phyloP scores from a whole-genome alignment of 257 asterid genomes.

The Sherardia arvensis region DNA sequence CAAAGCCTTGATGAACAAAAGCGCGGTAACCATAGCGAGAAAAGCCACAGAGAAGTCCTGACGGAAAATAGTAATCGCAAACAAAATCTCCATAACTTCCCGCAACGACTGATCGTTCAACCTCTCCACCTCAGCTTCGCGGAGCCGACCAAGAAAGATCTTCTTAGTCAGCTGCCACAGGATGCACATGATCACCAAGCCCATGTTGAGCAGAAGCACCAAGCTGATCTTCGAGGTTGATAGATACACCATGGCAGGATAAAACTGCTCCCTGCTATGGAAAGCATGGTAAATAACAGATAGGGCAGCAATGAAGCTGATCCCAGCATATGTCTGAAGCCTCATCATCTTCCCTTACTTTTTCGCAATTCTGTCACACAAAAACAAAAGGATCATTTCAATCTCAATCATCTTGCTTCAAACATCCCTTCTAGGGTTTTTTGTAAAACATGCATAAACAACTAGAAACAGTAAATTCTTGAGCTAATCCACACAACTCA shows the following conservation, averaged over 20 bases:
- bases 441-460: slow-evolving; percentile 1
- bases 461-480: not conserved
- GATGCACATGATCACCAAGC: slow-evolving; percentile 77
- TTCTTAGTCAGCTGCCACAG: slow-evolving; percentile 91
- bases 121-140: slow-evolving; percentile 99
- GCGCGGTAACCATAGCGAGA: slow-evolving; percentile 78
- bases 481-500: not conserved
- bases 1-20: slow-evolving; percentile 83
- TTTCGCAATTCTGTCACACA: slow-evolving; percentile 29
- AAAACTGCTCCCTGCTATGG: slow-evolving; percentile 76
- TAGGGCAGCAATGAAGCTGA: slow-evolving; percentile 59
- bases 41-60: slow-evolving; percentile 84
- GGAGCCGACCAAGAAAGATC: slow-evolving; percentile 78
- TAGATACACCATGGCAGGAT: slow-evolving; percentile 86
- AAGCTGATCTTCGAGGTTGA: slow-evolving; percentile 89
- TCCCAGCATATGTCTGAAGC: slow-evolving; percentile 79
- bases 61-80: slow-evolving; percentile 89
- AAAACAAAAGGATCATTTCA: not conserved
- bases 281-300: slow-evolving; percentile 80
- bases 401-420: not conserved
- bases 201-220: slow-evolving; percentile 81
- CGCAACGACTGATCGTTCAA: slow-evolving; percentile 96
- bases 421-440: not conserved
- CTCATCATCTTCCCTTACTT: slow-evolving; percentile 43
- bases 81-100: slow-evolving; percentile 93